Conservation (phyloP, 192 early-diverging fungal species). For the Gonapodya prolifera region DNA sequence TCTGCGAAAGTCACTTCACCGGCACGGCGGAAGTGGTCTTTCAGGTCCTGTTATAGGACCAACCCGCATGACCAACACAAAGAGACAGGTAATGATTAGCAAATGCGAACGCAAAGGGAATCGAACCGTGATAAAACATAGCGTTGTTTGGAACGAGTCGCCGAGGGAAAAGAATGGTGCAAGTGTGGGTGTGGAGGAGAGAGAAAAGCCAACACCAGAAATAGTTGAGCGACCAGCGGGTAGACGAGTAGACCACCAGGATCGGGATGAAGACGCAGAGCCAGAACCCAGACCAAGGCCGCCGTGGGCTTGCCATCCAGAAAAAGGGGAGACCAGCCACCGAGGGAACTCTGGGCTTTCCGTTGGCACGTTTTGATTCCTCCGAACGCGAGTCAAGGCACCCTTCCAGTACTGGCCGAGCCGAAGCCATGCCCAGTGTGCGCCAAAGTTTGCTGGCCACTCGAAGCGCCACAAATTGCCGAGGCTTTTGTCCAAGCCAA, state of each 20-base stretch:
- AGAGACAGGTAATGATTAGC: not conserved
- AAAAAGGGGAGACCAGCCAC: not conserved
- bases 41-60: conserved; percentile 64
- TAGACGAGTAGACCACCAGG: not conserved
- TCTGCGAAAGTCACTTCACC: conserved; percentile 92
- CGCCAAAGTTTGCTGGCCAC: too few species aligned
- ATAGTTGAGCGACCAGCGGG: not conserved
- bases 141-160: too few species aligned
- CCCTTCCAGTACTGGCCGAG: too few species aligned
- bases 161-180: not conserved
- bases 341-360: not conserved
- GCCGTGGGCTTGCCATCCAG: not conserved
- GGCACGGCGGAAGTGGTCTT: conserved; percentile 88
- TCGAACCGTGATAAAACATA: too few species aligned
- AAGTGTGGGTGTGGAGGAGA: not conserved
- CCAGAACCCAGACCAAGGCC: too few species aligned
- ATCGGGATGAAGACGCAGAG: too few species aligned
- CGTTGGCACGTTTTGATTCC: too few species aligned
- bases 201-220: not conserved
- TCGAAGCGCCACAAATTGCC: too few species aligned
- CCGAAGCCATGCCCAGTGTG: too few species aligned
- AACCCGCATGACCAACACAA: not conserved
- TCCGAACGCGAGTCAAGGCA: too few species aligned
- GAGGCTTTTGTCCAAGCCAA: too few species aligned
- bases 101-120: not conserved